A percentile compares a stretch with the other conserved stretches of the same genome.
These are phyloP conservation scores for Sclerotinia glacialis DNA, from an alignment of 2,329 filamentous ascomycete species.

Conservation along the genomic window DNA sequence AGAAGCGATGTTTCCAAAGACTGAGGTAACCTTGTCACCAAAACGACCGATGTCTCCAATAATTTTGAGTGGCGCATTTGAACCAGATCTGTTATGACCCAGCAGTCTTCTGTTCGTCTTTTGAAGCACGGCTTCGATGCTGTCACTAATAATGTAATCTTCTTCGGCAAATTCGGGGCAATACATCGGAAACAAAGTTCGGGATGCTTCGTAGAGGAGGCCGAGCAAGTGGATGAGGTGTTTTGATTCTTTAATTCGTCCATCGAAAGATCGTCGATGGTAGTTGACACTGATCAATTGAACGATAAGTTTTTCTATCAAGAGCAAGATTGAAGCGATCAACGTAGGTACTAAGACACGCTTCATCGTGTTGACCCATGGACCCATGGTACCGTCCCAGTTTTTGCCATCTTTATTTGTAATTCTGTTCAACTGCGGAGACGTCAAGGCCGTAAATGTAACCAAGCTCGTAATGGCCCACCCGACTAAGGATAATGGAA, in stretches of 20 bases:
- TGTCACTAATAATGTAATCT: slow-evolving; percentile 87
- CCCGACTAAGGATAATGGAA: slow-evolving; percentile 66
- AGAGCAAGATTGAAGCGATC: slow-evolving; percentile 65
- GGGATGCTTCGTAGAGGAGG: slow-evolving; percentile 85
- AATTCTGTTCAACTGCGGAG: slow-evolving; percentile 28
- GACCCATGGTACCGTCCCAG: slow-evolving; percentile 20
- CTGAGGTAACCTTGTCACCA: slow-evolving; percentile 89
- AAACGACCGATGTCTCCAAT: slow-evolving; percentile 73
- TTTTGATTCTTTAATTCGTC: slow-evolving; percentile 85
- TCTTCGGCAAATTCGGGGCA: slow-evolving; percentile 88
- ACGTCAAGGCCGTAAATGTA: slow-evolving; percentile 58
- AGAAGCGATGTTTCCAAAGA: slow-evolving; percentile 87
- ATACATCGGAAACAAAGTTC: slow-evolving; percentile 86
- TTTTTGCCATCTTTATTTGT: not conserved
- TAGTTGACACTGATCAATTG: slow-evolving; percentile 84
- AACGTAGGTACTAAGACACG: slow-evolving; percentile 65
- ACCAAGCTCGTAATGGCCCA: slow-evolving; percentile 63
- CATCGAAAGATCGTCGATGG: slow-evolving; percentile 78
- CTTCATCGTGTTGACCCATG: slow-evolving; percentile 58
- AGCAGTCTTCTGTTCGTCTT: slow-evolving; percentile 48
- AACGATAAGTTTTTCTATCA: slow-evolving; percentile 75
- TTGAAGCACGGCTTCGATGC: slow-evolving; percentile 65
- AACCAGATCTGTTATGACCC: slow-evolving; percentile 52
- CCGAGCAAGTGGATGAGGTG: slow-evolving; percentile 77
- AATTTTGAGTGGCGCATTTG: slow-evolving; percentile 73